Evolutionary conservation across 768 basidiomycete species (phyloP), one percentile per base, ranked within the genome.

Genomic region (Psilocybe cyanescens): DNA sequence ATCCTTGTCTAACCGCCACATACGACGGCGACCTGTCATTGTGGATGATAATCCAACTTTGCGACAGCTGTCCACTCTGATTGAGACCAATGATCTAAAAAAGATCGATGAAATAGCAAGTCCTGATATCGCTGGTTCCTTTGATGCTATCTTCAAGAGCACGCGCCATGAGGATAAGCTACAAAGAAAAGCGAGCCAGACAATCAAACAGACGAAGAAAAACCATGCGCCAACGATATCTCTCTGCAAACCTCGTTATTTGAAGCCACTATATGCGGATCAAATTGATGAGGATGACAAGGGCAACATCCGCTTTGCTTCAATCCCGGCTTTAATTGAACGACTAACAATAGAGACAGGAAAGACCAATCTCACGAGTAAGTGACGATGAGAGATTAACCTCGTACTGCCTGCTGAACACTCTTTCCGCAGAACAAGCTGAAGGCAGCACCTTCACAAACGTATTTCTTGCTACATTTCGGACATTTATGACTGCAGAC

Each of bases 381-480:
- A 74, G 89, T 81, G 39, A 35, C 52, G 12, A 37, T 19, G 19
- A 44, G 66, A 59, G 52, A 39, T 45, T 56, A 48, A 49, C 17
- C 45, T 28, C 2, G 9, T 61, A 48, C 58, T 8, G 41, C 39
- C 51, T 55, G 28, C 46, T 52, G 59, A 55, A 55, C 49, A 59
- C 19, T 30, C 29, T 29, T n/a, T 49, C 51, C 67, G 37, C 58
- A 72, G 72, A 64, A 72, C 59, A 58, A 50, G 57, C 66, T 17
- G 70, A 71, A 51, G 62, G 64, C 47, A 70, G 65, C 24, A 58
- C 71, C 9, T 90, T 81, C 70, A 78, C 81, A 29, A 78, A 81
- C 33, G 81, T 85, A n/a, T 96, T 97, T 77, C 79, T 96, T 48
- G 87, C 86, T 74, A 95, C 94, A 14, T 94, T 92, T 76, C 82